phyloP scores from a whole-genome alignment of 208 protist species.

The Leishmania guyanensis region DNA sequence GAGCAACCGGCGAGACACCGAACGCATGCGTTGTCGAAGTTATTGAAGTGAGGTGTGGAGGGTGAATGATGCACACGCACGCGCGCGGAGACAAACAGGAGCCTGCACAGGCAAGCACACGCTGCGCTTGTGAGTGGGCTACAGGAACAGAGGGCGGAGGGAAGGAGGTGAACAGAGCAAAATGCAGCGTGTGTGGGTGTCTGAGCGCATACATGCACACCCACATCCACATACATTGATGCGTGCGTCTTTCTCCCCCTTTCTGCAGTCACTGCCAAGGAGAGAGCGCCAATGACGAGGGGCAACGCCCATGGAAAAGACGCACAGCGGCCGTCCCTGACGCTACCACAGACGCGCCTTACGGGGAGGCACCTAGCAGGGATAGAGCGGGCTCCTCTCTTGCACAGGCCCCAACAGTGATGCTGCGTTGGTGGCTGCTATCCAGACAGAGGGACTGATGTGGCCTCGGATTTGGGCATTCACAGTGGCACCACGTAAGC shows the following conservation, averaged over 20 bases:
- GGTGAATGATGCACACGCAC: not conserved
- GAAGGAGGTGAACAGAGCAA: not conserved
- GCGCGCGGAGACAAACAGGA: not conserved
- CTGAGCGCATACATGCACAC: not conserved
- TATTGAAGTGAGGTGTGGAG: not conserved
- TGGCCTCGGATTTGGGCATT: not conserved
- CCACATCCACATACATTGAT: not conserved
- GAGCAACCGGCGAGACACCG: slow-evolving; percentile 3
- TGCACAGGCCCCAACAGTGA: not conserved
- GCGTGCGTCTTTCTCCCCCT: not conserved
- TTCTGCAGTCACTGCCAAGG: not conserved
- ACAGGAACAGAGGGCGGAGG: not conserved
- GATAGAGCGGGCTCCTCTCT: not conserved
- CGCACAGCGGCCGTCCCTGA: not conserved
- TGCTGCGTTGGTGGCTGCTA: not conserved
- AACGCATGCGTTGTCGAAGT: not conserved
- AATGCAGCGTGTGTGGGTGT: not conserved
- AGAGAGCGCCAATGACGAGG: not conserved
- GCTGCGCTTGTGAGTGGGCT: not conserved
- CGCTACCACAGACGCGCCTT: not conserved
- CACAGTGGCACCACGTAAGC: not conserved
- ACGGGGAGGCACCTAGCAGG: not conserved
- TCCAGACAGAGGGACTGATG: not conserved
- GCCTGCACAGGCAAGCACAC: not conserved
- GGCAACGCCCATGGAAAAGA: not conserved